Base-by-base conservation (phyloP, 2,329 filamentous ascomycete species). In the Drechslerella dactyloides region DNA sequence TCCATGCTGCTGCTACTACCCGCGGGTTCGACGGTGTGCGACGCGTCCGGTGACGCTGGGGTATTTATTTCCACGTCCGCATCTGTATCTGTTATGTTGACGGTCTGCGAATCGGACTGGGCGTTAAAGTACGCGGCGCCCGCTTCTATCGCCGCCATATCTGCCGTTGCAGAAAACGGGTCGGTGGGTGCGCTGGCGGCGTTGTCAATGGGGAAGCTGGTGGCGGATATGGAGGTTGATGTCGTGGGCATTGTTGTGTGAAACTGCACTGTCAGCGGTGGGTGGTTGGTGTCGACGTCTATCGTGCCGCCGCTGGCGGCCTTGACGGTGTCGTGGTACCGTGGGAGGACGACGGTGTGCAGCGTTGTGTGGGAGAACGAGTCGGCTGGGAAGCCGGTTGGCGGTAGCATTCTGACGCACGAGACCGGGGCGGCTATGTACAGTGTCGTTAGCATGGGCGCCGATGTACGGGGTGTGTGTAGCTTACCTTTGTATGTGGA, bases 261-360 rank as follows among this genome's bases (percentile, higher is more conserved):
- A 40, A 74, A 59, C 64, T 75, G 33, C 54, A 66, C 42, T 59
- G 53, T n/a, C 30, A 53, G 23, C 15, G 59, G 53, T 37, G 60
- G 62, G 65, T 74, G 53, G 42, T 68, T 1, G 52, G 66, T 68
- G 23, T 74, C 66, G 1, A 75, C 63, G 30, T 75, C 74, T 19
- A 59, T 57, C 24, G 56, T 53, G 44, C 48, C 60, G 13, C 60
- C 52, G 13, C 73, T 63, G 6, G 75, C 60, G 0, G 75, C 75
- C 24, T 73, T 69, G 35, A 75, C 70, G 27, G 75, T 69, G 54
- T 75, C 68, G 40, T 77, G 75, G 59, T 76, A 77, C 15, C 74
- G 75, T 5, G 76, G 76, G 19, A 70, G 75, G 48, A 70, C 52
- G 23, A 76, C 53, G 10, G 59, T 54, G 40, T 53, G 65, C 52